These are phyloP conservation scores for Starmerella sp. DNA, from an alignment of 805 yeast species.

Conservation along the genomic window DNA sequence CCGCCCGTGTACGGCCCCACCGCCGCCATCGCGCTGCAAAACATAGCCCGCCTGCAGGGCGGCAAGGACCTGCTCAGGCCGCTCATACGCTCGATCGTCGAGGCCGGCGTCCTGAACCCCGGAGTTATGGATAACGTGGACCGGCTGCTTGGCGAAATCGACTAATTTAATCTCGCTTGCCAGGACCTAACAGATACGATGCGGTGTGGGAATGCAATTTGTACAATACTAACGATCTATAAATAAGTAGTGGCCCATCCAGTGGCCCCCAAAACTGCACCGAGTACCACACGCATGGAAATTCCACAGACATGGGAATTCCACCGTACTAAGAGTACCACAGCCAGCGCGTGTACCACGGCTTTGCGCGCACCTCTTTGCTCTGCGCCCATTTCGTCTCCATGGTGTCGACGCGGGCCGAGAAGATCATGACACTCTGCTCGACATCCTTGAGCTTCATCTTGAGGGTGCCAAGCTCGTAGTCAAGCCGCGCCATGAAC, in stretches of 20 bases:
- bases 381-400: constrained; percentile 22
- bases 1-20: constrained; percentile 28
- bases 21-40: constrained; percentile 30
- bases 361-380: neutral
- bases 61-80: constrained; percentile 22
- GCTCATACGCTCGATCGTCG: constrained; percentile 17
- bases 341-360: constrained; percentile 7
- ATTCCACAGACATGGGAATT: neutral
- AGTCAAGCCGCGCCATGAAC: constrained; percentile 45
- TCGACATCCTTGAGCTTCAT: constrained; percentile 59
- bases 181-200: neutral
- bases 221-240: neutral
- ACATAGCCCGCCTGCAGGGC: constrained; percentile 27
- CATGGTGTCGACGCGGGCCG: constrained; percentile 29
- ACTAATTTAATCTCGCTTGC: neutral
- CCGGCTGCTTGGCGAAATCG: constrained; percentile 18
- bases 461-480: constrained; percentile 50
- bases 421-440: constrained; percentile 42
- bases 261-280: too few relatives aligned
- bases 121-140: constrained; percentile 22
- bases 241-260: neutral
- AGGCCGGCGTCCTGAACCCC: constrained; percentile 23
- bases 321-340: neutral
- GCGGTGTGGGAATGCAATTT: neutral
- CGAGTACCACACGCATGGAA: too few relatives aligned